A percentile compares a stretch with the other conserved stretches of the same genome.
Evolutionary conservation across 495 filamentous ascomycete genomes (phyloP).

Genomic region (Amniculicola lignicola): DNA sequence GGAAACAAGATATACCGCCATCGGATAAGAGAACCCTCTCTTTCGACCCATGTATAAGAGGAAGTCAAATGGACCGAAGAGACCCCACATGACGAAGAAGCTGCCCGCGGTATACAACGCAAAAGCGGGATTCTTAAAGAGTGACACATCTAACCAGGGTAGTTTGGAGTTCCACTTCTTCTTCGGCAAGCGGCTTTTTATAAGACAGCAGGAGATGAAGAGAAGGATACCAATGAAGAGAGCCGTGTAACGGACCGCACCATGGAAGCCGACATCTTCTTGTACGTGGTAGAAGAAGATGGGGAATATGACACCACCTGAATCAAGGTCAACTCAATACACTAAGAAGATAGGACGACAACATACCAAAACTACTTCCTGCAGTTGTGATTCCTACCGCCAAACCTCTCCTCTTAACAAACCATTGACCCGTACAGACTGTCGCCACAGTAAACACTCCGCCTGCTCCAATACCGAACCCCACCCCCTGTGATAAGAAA

Average conservation of each 20-base stretch:
- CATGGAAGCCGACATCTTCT: neutral
- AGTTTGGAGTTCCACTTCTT: constrained; percentile 2
- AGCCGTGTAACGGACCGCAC: constrained; percentile 1
- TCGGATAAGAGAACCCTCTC: neutral
- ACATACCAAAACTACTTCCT: neutral
- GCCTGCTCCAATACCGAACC: neutral
- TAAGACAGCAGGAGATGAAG: neutral
- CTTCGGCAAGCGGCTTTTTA: neutral
- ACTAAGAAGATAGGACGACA: too few relatives aligned
- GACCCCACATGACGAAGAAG: neutral
- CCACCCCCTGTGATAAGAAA: neutral
- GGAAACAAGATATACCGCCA: constrained; percentile 2
- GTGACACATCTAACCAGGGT: neutral
- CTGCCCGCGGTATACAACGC: neutral
- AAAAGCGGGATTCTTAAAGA: neutral
- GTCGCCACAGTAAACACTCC: neutral
- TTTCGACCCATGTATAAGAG: neutral
- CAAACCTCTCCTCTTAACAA: neutral
- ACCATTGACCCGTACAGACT: neutral
- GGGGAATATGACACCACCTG: neutral
- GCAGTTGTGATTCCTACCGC: neutral
- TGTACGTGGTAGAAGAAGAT: neutral
- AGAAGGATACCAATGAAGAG: constrained; percentile 1
- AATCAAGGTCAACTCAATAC: too few relatives aligned
- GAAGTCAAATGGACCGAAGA: constrained; percentile 2